Conservation (phyloP, 1,284 basidiomycete species). For the Pseudozyma sp. region DNA sequence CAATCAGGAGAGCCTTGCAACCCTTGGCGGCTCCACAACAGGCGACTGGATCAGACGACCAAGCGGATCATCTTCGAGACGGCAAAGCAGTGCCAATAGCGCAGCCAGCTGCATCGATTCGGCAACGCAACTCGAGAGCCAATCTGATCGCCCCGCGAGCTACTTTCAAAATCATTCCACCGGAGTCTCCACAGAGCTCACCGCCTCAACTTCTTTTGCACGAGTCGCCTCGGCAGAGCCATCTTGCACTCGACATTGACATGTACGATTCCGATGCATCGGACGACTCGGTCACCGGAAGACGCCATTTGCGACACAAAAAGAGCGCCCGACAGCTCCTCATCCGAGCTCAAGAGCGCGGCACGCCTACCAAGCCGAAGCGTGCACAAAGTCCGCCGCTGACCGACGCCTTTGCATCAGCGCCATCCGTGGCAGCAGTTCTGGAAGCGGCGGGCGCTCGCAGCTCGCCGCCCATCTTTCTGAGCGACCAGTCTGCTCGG, state of each 20-base stretch:
- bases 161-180: slow-evolving; percentile 20
- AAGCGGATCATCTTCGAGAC: not conserved
- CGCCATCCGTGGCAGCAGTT: slow-evolving; percentile 35
- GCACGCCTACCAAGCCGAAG: slow-evolving; percentile 58
- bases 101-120: slow-evolving; percentile 11
- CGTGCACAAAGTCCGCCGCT: slow-evolving; percentile 53
- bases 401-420: slow-evolving; percentile 35
- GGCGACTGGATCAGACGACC: not conserved
- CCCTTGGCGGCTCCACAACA: slow-evolving; percentile 21
- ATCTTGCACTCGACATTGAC: slow-evolving; percentile 38
- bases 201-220: slow-evolving; percentile 8
- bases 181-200: slow-evolving; percentile 17
- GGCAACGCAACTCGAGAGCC: slow-evolving; percentile 15
- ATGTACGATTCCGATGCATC: slow-evolving; percentile 45
- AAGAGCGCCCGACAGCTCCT: slow-evolving; percentile 57
- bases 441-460: slow-evolving; percentile 32
- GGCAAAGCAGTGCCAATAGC: not conserved
- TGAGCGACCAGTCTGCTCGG: slow-evolving; percentile 34
- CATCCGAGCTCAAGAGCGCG: slow-evolving; percentile 58
- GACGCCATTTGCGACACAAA: slow-evolving; percentile 34
- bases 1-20: slow-evolving; percentile 22
- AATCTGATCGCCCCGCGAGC: slow-evolving; percentile 28
- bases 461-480: slow-evolving; percentile 33
- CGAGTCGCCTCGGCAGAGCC: slow-evolving; percentile 18
- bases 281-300: slow-evolving; percentile 18